These are phyloP conservation scores for Cordyceps cicadae DNA, from an alignment of 2,329 filamentous ascomycete genomes.

Conservation along the genomic window DNA sequence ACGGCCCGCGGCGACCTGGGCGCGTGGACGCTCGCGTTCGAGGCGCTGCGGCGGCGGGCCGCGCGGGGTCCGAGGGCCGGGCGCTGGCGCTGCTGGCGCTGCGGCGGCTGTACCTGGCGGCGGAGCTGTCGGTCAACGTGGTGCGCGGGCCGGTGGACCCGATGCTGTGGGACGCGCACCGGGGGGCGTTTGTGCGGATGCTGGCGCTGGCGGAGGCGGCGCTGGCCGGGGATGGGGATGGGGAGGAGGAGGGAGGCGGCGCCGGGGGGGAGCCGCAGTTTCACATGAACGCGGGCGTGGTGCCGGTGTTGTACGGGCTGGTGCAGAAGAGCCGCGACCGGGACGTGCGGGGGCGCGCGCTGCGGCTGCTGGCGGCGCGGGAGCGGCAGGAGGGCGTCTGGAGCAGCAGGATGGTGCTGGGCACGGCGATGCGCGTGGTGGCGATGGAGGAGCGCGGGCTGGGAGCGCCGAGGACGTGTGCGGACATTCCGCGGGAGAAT, in stretches of 20 bases:
- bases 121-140: constrained; percentile 6
- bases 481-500: constrained; percentile 8
- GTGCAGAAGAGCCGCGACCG: constrained; percentile 8
- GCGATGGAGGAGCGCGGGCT: constrained; percentile 4
- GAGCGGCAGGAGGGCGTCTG: constrained; percentile 9
- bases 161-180: constrained; percentile 8
- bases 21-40: constrained; percentile 7
- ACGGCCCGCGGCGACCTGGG: background rate
- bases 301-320: constrained; percentile 3
- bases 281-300: constrained; percentile 10
- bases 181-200: constrained; percentile 5
- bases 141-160: constrained; percentile 1
- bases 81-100: constrained; percentile 7
- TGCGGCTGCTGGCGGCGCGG: constrained; percentile 2
- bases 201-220: constrained; percentile 6
- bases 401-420: constrained; percentile 4
- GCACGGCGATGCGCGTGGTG: background rate
- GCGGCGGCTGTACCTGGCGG: constrained; percentile 3
- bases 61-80: background rate
- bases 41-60: background rate
- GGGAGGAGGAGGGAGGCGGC: background rate
- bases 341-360: background rate
- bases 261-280: background rate
- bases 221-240: background rate
- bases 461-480: background rate